These are phyloP conservation scores for Talaromyces sp. DNA, from an alignment of 2,329 filamentous ascomycete species.

Conservation along the genomic window DNA sequence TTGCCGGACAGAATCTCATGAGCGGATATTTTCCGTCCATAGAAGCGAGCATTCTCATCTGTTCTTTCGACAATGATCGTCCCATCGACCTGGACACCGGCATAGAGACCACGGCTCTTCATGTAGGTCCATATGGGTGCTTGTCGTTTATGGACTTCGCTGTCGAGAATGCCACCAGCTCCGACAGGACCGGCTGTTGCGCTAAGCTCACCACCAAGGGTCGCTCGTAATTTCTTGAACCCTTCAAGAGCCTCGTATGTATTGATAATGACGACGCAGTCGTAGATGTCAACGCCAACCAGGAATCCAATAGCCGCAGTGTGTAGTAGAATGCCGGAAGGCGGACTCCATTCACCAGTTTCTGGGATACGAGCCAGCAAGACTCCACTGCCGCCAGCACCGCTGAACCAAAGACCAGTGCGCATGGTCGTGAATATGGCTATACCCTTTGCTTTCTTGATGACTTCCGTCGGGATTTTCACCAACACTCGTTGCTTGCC, in stretches of 20 bases:
- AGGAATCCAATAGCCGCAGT: slow-evolving; percentile 86
- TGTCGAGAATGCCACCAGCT: slow-evolving; percentile 69
- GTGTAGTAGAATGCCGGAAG: slow-evolving; percentile 85
- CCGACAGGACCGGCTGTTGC: slow-evolving; percentile 74
- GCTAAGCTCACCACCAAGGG: slow-evolving; percentile 75
- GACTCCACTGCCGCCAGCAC: slow-evolving; percentile 84
- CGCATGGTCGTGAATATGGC: slow-evolving; percentile 96
- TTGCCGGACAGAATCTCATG: slow-evolving; percentile 63
- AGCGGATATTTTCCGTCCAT: slow-evolving; percentile 63
- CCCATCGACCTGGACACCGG: slow-evolving; percentile 80
- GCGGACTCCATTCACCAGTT: slow-evolving; percentile 87
- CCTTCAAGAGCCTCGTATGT: slow-evolving; percentile 77
- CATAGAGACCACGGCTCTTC: slow-evolving; percentile 85
- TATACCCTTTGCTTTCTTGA: slow-evolving; percentile 83
- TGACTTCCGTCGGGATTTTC: slow-evolving; percentile 82
- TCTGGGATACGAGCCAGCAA: slow-evolving; percentile 73
- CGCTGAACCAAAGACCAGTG: slow-evolving; percentile 85
- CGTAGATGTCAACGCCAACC: slow-evolving; percentile 90
- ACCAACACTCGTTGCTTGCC: slow-evolving; percentile 65
- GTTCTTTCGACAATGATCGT: slow-evolving; percentile 80
- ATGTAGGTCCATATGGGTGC: slow-evolving; percentile 79
- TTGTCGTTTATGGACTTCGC: slow-evolving; percentile 63
- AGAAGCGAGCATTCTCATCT: slow-evolving; percentile 87
- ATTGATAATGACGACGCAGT: slow-evolving; percentile 91
- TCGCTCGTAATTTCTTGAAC: slow-evolving; percentile 75